Conservation (phyloP, 495 filamentous ascomycete genomes). For the Neurospora tetraspora region DNA sequence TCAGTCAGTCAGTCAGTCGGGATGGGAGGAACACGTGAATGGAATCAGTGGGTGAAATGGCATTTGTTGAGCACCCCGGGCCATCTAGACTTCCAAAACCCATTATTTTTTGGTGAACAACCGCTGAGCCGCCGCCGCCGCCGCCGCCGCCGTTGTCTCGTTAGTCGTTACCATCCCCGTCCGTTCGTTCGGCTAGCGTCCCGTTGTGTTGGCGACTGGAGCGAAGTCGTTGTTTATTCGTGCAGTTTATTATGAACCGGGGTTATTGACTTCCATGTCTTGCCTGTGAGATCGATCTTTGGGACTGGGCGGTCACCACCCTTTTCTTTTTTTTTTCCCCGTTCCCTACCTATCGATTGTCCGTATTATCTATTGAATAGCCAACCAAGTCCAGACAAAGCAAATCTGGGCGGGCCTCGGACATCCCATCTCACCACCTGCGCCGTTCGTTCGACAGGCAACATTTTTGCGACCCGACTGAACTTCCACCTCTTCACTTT, state of each 20-base stretch:
- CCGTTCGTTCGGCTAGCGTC: not conserved
- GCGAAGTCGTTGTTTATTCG: not conserved
- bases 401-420: not conserved
- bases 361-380: not conserved
- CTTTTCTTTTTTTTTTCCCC: not conserved
- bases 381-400: not conserved
- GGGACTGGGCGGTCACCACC: not conserved
- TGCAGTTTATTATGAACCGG: not conserved
- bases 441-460: not conserved
- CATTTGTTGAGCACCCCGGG: slow-evolving; percentile 7
- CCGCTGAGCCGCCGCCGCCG: not conserved
- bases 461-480: not conserved
- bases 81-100: not conserved
- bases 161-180: not conserved
- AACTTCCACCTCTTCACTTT: not conserved
- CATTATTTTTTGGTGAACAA: not conserved
- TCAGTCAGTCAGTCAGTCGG: not conserved
- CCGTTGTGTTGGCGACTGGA: not conserved
- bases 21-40: slow-evolving; percentile 13
- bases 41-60: not conserved
- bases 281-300: not conserved
- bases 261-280: not conserved
- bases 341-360: not conserved
- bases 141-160: not conserved
- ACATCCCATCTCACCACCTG: not conserved